These are phyloP conservation scores for Eucalyptus rudis DNA, from an alignment of 345 rosid genomes.

Conservation along the genomic window DNA sequence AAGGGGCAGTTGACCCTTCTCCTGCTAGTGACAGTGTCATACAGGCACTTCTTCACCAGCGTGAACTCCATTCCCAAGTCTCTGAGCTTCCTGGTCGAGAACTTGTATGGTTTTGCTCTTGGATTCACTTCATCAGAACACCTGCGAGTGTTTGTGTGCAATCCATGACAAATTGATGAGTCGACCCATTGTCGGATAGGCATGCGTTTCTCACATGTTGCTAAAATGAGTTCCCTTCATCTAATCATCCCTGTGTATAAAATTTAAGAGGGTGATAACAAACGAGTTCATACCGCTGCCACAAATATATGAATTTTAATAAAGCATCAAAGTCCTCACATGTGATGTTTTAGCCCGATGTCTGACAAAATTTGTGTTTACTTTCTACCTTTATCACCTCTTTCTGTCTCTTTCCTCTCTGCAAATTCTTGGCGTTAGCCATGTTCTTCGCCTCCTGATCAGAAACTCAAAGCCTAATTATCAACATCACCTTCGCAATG, in stretches of 20 bases:
- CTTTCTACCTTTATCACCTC: not conserved
- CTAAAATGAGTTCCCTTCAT: not conserved
- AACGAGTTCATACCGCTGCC: not conserved
- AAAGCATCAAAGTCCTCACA: not conserved
- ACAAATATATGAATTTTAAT: not conserved
- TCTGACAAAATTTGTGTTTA: not conserved
- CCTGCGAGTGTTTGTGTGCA: conserved; percentile 12
- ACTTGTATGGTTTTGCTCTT: conserved; percentile 59
- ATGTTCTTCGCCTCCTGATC: not conserved
- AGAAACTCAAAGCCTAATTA: not conserved
- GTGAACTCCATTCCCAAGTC: conserved; percentile 66
- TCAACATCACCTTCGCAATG: not conserved
- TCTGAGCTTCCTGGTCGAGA: conserved; percentile 56
- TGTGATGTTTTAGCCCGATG: not conserved
- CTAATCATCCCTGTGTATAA: not conserved
- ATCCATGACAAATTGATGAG: not conserved
- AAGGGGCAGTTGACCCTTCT: conserved; percentile 61
- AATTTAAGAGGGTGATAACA: not conserved
- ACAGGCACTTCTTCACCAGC: conserved; percentile 54
- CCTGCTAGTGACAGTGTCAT: conserved; percentile 78
- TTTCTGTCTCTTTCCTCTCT: not conserved
- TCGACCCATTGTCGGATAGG: not conserved
- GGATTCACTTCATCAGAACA: conserved; percentile 86
- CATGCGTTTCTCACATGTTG: not conserved
- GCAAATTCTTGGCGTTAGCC: not conserved